phyloP scores from a whole-genome alignment of 257 asterid genomes.

The Cinchona pubescens region DNA sequence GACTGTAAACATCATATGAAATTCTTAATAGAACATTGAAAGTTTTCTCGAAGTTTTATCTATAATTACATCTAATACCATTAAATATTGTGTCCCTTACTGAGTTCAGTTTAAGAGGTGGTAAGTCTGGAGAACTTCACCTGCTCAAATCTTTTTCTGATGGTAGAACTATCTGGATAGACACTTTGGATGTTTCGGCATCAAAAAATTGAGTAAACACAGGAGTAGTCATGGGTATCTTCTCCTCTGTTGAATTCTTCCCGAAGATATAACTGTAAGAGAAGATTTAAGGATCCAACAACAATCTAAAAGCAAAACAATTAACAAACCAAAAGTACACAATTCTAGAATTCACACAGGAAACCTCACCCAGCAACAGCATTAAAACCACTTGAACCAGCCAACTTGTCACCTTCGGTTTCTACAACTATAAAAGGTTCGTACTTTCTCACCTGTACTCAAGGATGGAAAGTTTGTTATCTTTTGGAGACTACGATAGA shows the following conservation, averaged over 20 bases:
- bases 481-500: too few species aligned
- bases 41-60: not conserved
- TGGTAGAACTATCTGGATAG: slow-evolving; percentile 84
- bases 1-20: slow-evolving; percentile 10
- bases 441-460: slow-evolving; percentile 65
- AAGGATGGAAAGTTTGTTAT: slow-evolving; percentile 3
- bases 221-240: slow-evolving; percentile 90
- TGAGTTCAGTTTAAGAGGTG: not conserved
- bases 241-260: slow-evolving; percentile 68
- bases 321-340: not conserved
- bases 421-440: slow-evolving; percentile 69
- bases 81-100: not conserved
- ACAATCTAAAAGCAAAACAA: not conserved
- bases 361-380: slow-evolving; percentile 75
- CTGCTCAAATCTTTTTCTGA: slow-evolving; percentile 64
- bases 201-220: slow-evolving; percentile 72
- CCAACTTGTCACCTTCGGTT: slow-evolving; percentile 61
- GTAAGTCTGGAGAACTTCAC: slow-evolving; percentile 33
- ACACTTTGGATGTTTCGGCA: slow-evolving; percentile 50
- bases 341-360: not conserved
- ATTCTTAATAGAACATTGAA: not conserved
- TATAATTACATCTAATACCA: not conserved
- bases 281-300: slow-evolving; percentile 9
- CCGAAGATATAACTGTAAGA: slow-evolving; percentile 73
- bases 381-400: slow-evolving; percentile 78